Percentiles rank a stretch among this genome's conserved stretches.
These are phyloP conservation scores for Alternaria viburni DNA, from an alignment of 2,329 filamentous ascomycete species.

Conservation along the genomic window DNA sequence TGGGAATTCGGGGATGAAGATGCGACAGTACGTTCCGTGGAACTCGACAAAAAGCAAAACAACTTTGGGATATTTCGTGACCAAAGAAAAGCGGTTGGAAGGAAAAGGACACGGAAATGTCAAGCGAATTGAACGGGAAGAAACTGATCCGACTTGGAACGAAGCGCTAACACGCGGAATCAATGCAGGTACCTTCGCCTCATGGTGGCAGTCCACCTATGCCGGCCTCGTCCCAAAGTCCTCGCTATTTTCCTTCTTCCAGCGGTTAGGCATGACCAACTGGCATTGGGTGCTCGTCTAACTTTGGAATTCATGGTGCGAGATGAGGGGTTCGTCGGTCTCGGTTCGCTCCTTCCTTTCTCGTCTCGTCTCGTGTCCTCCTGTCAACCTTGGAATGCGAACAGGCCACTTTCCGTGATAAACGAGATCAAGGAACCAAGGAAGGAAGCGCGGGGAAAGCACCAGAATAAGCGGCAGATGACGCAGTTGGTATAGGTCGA, in stretches of 20 bases:
- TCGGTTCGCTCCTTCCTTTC: not conserved
- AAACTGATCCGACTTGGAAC: not conserved
- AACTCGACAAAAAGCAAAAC: not conserved
- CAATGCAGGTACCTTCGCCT: conserved; percentile 45
- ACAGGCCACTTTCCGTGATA: not conserved
- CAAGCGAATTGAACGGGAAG: not conserved
- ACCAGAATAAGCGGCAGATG: not conserved
- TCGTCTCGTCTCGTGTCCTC: not conserved
- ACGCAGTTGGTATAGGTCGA: not conserved
- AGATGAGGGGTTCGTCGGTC: not conserved
- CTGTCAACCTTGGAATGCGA: not conserved
- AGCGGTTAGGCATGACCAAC: conserved; percentile 52
- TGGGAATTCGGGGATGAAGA: not conserved
- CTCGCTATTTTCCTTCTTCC: conserved; percentile 53
- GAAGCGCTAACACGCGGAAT: not conserved
- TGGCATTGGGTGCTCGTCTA: conserved; percentile 21
- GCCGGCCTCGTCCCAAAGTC: conserved; percentile 49
- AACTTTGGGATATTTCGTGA: not conserved
- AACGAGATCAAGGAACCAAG: not conserved
- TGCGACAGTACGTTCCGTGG: not conserved
- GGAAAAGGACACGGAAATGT: not conserved
- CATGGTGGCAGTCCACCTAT: conserved; percentile 50
- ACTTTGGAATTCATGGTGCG: not conserved
- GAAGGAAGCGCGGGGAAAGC: not conserved
- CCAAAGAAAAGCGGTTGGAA: not conserved